Evolutionary conservation across 2,329 filamentous ascomycete species (phyloP), one percentile per base, ranked within the genome.

Genomic region (Dactylella cylindrospora): DNA sequence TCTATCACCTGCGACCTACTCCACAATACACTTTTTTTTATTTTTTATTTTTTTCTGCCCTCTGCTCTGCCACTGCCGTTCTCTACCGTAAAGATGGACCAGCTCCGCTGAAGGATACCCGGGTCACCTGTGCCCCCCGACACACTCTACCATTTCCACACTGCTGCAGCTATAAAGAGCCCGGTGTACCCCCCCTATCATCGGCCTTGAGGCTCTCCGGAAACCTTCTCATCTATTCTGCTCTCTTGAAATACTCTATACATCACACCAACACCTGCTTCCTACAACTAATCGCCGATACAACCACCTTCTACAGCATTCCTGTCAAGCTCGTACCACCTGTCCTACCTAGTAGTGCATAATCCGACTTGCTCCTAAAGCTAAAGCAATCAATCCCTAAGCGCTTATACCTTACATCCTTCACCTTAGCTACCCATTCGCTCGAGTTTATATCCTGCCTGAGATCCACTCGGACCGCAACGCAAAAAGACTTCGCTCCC

Each of bases 311-410:
- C 40, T 36, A 54, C 57, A 31, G 54, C 57, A 26, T 8, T 36
- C 22, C 25, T 19, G 17, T 17, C 43, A 25, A 62, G 23, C 29
- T 53, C 57, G 57, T 62, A 50, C 49, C 32, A 62, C 57, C 22
- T 62, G 38, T 32, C 29, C 31, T 44, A 40, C 55, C 47, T 43
- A 43, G 31, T 44, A 41, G n/a, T 36, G 20, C n/a, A 44, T 22
- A 19, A 29, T 44, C 43, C 41, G 35, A 47, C 38, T 40, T n/a
- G 22, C 36, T n/a, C n/a, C n/a, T n/a, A n/a, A n/a, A n/a, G n/a
- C 36, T 54, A 40, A 54, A 35, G 57, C 57, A 62, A 62, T 54
- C 57, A 62, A 62, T 62, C 57, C 57, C 54, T 52, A 39, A 41
- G 57, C 49, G 57, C 49, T 62, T 52, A 39, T 5, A 40, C 45